These are phyloP conservation scores for Microascus cirrosus DNA, from an alignment of 2,329 filamentous ascomycete species.

Conservation along the genomic window DNA sequence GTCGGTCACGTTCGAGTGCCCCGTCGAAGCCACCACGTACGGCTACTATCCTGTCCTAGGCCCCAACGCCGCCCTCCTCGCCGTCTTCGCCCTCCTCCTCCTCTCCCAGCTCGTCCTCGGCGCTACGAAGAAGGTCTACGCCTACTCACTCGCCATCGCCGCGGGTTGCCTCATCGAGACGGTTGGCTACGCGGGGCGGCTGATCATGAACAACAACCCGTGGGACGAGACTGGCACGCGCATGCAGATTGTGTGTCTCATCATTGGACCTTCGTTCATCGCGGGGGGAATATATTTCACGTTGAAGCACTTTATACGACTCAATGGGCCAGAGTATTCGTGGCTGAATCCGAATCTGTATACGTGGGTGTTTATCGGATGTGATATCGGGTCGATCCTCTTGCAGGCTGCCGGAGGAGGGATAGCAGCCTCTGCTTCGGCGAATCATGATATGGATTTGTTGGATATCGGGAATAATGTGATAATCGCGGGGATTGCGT, in stretches of 20 bases:
- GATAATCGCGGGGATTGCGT: constrained; percentile 51
- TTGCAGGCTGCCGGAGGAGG: constrained; percentile 40
- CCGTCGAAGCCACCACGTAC: constrained; percentile 18
- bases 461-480: constrained; percentile 47
- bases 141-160: not conserved
- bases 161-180: constrained; percentile 42
- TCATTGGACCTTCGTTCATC: constrained; percentile 54
- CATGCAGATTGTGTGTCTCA: constrained; percentile 50
- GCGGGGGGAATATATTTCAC: constrained; percentile 54
- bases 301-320: constrained; percentile 35
- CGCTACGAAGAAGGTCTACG: not conserved
- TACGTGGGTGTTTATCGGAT: constrained; percentile 37
- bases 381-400: constrained; percentile 37
- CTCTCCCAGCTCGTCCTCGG: constrained; percentile 11
- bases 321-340: constrained; percentile 36
- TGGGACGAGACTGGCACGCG: constrained; percentile 35
- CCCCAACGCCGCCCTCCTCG: constrained; percentile 40
- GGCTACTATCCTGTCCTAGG: constrained; percentile 40
- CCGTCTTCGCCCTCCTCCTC: constrained; percentile 34
- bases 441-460: constrained; percentile 23
- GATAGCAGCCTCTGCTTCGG: constrained; percentile 25
- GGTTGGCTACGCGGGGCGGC: constrained; percentile 46
- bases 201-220: constrained; percentile 42
- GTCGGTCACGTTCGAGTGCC: not conserved
- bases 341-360: constrained; percentile 33